Evolutionary conservation across 768 basidiomycete genomes (phyloP).

Genomic region (Pleurotus salmoneostramineus): DNA sequence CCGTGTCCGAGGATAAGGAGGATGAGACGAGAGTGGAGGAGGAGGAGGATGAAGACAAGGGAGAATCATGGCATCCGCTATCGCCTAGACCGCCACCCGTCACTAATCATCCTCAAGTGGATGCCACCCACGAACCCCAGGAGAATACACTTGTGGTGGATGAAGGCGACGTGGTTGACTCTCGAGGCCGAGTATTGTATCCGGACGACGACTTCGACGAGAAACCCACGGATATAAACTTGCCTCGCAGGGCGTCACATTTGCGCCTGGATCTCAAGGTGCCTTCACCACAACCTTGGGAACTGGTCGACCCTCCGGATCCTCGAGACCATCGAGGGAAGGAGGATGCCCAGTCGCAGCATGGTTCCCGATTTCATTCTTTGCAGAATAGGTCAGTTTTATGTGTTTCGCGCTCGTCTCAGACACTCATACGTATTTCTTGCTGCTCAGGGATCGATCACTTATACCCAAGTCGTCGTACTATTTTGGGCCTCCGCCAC

Average conservation of each 20-base stretch:
- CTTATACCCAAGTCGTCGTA: constrained; percentile 77
- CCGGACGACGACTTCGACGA: constrained; percentile 18
- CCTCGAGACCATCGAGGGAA: constrained; percentile 31
- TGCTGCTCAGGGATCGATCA: constrained; percentile 27
- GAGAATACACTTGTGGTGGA: constrained; percentile 11
- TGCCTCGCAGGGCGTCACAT: constrained; percentile 34
- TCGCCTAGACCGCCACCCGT: constrained; percentile 9
- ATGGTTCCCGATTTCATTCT: constrained; percentile 35
- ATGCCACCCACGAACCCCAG: not conserved
- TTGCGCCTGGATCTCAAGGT: constrained; percentile 46
- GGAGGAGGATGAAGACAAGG: not conserved
- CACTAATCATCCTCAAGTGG: not conserved
- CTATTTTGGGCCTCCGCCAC: constrained; percentile 76
- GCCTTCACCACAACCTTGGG: constrained; percentile 66
- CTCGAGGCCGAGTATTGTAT: constrained; percentile 21
- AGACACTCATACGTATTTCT: not conserved
- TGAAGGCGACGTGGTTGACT: constrained; percentile 14
- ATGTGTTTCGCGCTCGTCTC: constrained; percentile 1
- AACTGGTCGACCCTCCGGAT: constrained; percentile 46
- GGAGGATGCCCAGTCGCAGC: constrained; percentile 38
- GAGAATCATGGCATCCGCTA: not conserved
- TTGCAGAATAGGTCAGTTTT: constrained; percentile 41
- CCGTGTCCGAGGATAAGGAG: not conserved
- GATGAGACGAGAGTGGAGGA: not conserved
- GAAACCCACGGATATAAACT: constrained; percentile 22